These are phyloP conservation scores for Plectranthus barbatus DNA, from an alignment of 257 asterid genomes.

Conservation along the genomic window DNA sequence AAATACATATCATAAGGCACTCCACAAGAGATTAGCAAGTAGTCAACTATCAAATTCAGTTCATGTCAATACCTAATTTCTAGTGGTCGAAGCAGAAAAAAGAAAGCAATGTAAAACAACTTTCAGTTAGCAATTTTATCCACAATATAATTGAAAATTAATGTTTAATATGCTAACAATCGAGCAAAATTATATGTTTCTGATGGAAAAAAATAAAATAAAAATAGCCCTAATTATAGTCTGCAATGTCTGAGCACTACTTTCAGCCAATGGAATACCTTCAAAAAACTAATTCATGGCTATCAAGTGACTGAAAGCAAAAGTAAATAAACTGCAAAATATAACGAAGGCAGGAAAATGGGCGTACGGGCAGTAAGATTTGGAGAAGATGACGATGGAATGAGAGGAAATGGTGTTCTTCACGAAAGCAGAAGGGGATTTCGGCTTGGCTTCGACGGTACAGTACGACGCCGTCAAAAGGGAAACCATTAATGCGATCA, in stretches of 20 bases:
- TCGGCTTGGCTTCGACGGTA: conserved; percentile 29
- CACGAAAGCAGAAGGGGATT: conserved; percentile 38
- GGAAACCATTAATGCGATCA: conserved; percentile 13
- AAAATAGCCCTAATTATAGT: not conserved
- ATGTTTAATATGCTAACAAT: not conserved
- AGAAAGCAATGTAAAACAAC: not conserved
- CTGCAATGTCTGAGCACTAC: not conserved
- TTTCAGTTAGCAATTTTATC: not conserved
- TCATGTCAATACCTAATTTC: not conserved
- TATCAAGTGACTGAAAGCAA: too few species aligned
- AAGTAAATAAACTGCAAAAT: not conserved
- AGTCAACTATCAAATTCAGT: not conserved
- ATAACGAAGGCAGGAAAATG: not conserved
- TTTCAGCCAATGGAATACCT: not conserved
- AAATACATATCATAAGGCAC: too few species aligned
- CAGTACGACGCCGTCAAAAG: conserved; percentile 22
- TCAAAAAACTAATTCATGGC: not conserved
- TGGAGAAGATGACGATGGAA: conserved; percentile 74
- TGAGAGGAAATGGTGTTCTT: conserved; percentile 62
- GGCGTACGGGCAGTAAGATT: conserved; percentile 86
- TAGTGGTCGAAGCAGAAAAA: not conserved
- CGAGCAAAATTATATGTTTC: not conserved
- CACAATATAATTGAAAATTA: not conserved
- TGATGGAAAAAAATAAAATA: not conserved
- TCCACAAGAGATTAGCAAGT: not conserved